phyloP scores from a whole-genome alignment of 1,284 basidiomycete genomes.

The Ustilago curta region DNA sequence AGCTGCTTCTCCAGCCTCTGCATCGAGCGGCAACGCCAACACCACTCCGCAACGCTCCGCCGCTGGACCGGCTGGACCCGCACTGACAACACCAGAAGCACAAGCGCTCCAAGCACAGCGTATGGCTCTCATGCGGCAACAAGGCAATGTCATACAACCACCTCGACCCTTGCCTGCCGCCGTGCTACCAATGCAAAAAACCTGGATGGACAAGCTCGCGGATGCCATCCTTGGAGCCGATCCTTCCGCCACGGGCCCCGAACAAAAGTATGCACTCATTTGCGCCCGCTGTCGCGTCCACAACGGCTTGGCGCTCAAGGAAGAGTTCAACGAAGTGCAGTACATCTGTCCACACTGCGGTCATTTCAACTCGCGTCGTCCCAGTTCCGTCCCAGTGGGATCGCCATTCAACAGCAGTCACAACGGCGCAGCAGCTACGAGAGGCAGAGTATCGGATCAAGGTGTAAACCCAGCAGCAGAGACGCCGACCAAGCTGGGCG shows the following conservation, averaged over 20 bases:
- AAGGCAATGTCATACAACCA: slow-evolving; percentile 15
- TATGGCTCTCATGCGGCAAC: slow-evolving; percentile 49
- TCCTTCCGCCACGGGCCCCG: slow-evolving; percentile 67
- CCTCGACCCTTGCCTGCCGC: slow-evolving; percentile 7
- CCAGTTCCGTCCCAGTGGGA: slow-evolving; percentile 63
- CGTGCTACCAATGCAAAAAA: slow-evolving; percentile 28
- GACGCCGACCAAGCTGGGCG: slow-evolving; percentile 36
- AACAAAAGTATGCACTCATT: slow-evolving; percentile 83
- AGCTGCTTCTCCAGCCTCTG: slow-evolving; percentile 7
- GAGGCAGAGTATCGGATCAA: slow-evolving; percentile 1
- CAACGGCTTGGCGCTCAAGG: slow-evolving; percentile 91
- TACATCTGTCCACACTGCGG: slow-evolving; percentile 82
- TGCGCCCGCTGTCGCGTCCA: slow-evolving; percentile 92
- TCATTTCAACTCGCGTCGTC: slow-evolving; percentile 75
- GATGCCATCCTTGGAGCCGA: slow-evolving; percentile 70
- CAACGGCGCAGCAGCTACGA: background rate
- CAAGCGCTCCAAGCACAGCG: slow-evolving; percentile 41
- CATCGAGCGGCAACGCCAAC: slow-evolving; percentile 10
- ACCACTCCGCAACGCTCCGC: slow-evolving; percentile 15
- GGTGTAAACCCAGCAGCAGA: slow-evolving; percentile 1
- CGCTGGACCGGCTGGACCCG: slow-evolving; percentile 2
- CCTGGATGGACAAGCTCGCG: slow-evolving; percentile 70
- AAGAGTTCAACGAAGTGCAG: slow-evolving; percentile 87
- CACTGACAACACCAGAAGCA: slow-evolving; percentile 27
- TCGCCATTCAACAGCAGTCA: slow-evolving; percentile 55